phyloP scores from a whole-genome alignment of 139 green algal species.

The Chlamydomonas incerta region DNA sequence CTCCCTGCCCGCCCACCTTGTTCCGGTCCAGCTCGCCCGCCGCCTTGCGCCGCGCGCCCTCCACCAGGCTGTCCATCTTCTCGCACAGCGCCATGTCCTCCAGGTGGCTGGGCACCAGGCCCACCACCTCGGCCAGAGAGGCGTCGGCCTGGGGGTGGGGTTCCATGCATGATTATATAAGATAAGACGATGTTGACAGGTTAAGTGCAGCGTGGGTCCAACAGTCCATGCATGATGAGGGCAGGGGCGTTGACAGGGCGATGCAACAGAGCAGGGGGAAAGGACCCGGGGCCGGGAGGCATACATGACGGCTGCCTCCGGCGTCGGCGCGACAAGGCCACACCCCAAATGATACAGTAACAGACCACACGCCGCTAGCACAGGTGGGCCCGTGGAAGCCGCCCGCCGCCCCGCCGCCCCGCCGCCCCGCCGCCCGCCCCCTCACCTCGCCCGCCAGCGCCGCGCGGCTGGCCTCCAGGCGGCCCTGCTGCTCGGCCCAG shows the following conservation, averaged over 20 bases:
- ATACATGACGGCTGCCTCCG: too few relatives aligned
- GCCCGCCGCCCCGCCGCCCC: too few relatives aligned
- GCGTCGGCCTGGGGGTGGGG: slow-evolving; percentile 42
- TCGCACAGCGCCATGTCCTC: slow-evolving; percentile 71
- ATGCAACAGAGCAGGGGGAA: too few relatives aligned
- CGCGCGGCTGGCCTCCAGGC: slow-evolving; percentile 24
- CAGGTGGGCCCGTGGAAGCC: too few relatives aligned
- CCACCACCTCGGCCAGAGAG: slow-evolving; percentile 51
- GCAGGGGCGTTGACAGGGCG: too few relatives aligned
- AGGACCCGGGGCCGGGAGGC: too few relatives aligned
- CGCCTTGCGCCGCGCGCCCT: slow-evolving; percentile 50
- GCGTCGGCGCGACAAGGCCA: too few relatives aligned
- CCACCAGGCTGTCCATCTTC: slow-evolving; percentile 55
- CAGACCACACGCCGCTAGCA: too few relatives aligned
- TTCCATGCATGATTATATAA: background rate
- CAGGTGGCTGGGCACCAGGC: slow-evolving; percentile 59
- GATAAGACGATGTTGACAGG: background rate
- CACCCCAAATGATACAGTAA: too few relatives aligned
- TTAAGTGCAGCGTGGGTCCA: too few relatives aligned
- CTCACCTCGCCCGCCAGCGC: slow-evolving; percentile 30
- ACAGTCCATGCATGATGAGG: too few relatives aligned
- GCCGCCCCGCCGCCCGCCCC: too few relatives aligned
- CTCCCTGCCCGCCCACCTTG: slow-evolving; percentile 26
- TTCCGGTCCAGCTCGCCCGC: slow-evolving; percentile 50
- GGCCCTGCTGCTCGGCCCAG: slow-evolving; percentile 32